These are phyloP conservation scores for Aegilops bicornis DNA, from an alignment of 176 grass and related monocot genomes.

Conservation along the genomic window DNA sequence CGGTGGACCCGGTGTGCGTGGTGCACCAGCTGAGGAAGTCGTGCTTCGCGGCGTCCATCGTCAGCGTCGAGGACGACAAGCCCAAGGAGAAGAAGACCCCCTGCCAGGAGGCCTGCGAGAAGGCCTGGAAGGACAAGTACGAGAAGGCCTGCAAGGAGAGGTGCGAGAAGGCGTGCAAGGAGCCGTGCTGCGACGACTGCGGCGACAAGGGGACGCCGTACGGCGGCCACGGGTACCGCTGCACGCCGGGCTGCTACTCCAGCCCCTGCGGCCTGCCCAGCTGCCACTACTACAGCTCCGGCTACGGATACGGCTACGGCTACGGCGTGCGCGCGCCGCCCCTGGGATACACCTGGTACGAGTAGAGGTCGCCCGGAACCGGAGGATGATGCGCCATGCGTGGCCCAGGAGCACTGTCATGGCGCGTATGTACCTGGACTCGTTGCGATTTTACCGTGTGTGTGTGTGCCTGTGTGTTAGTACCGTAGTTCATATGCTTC, in stretches of 20 bases:
- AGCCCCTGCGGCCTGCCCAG: background rate
- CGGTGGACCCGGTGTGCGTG: constrained; percentile 50
- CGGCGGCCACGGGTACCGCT: background rate
- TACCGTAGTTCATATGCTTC: too few species aligned
- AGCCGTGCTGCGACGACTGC: background rate
- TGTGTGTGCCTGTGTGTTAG: too few species aligned
- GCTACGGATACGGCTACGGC: background rate
- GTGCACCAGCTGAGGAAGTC: constrained; percentile 42
- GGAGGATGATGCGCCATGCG: background rate
- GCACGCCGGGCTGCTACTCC: constrained; percentile 12
- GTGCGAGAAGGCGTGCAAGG: constrained; percentile 21
- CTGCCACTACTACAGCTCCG: background rate
- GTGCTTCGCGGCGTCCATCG: constrained; percentile 30
- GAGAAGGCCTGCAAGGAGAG: constrained; percentile 18
- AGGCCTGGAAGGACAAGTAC: constrained; percentile 39
- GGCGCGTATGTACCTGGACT: too few species aligned
- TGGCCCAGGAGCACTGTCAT: too few species aligned
- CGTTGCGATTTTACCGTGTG: too few species aligned
- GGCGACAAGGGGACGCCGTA: background rate
- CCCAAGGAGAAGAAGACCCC: constrained; percentile 36
- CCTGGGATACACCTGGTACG: background rate
- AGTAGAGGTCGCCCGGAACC: too few species aligned
- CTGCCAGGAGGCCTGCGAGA: constrained; percentile 43
- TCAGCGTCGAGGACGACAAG: constrained; percentile 51
- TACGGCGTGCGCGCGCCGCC: background rate